A percentile compares a stretch with the other conserved stretches of the same genome.
Evolutionary conservation across 2,329 filamentous ascomycete species (phyloP).

Genomic region (Lachnellula subtilissima): DNA sequence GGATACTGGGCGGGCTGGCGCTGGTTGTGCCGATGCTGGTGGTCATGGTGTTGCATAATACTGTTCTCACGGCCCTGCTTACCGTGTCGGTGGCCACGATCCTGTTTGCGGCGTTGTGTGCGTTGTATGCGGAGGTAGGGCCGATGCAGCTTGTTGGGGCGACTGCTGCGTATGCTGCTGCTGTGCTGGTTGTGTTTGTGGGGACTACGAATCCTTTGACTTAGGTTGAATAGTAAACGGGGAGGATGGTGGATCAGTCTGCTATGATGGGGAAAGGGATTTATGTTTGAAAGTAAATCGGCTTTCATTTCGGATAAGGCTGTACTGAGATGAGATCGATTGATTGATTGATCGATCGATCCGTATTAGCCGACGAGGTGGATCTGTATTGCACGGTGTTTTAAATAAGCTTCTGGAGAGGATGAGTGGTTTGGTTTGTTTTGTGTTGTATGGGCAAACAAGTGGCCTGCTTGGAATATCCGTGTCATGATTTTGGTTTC

Average conservation of each 20-base stretch:
- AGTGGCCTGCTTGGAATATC: no score
- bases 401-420: no score
- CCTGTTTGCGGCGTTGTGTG: not conserved
- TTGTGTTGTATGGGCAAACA: no score
- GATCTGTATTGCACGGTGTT: no score
- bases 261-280: not conserved
- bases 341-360: no score
- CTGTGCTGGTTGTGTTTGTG: not conserved
- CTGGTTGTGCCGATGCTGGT: not conserved
- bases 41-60: not conserved
- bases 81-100: not conserved
- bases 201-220: not conserved
- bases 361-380: no score
- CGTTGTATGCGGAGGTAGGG: not conserved
- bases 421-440: no score
- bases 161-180: not conserved
- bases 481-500: no score
- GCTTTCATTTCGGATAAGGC: not conserved
- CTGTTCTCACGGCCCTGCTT: not conserved
- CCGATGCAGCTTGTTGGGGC: not conserved
- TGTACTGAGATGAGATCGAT: no score
- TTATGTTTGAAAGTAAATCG: no score
- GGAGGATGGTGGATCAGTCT: not conserved
- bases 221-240: not conserved
- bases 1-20: not conserved